phyloP scores from a whole-genome alignment of 2,329 filamentous ascomycete species.

The Ceratocystis diversiconidia region DNA sequence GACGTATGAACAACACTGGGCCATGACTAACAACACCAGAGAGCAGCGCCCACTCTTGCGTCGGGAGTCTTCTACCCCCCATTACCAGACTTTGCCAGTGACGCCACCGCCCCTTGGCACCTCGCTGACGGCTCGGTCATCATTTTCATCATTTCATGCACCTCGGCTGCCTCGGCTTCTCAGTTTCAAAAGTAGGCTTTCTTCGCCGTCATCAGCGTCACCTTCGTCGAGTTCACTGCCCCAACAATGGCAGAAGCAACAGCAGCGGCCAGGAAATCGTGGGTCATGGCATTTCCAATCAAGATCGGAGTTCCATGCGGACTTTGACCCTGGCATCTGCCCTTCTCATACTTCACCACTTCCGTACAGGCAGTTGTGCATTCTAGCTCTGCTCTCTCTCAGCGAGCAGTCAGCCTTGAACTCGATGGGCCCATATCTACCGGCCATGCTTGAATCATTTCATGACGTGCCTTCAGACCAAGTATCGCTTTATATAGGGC shows the following conservation, averaged over 20 bases:
- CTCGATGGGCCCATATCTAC: conserved; percentile 88
- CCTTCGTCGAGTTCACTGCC: background rate
- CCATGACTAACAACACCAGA: background rate
- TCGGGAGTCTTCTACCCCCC: conserved; percentile 9
- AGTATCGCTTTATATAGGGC: conserved; percentile 76
- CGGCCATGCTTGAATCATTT: conserved; percentile 79
- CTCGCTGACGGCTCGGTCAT: conserved; percentile 3
- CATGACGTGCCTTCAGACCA: conserved; percentile 58
- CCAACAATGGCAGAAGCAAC: background rate
- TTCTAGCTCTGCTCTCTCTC: conserved; percentile 77
- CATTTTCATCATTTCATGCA: conserved; percentile 8
- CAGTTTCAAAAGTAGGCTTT: background rate
- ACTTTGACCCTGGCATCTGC: conserved; percentile 13
- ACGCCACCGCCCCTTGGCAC: conserved; percentile 10
- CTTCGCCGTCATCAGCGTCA: background rate
- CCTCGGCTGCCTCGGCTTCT: conserved; percentile 6
- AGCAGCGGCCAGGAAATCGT: background rate
- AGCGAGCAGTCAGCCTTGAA: conserved; percentile 95
- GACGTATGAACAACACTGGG: background rate
- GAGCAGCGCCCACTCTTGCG: conserved; percentile 13
- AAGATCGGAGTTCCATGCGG: background rate
- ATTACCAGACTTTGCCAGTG: conserved; percentile 17
- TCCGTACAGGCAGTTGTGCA: conserved; percentile 65
- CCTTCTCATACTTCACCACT: conserved; percentile 43
- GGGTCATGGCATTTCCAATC: background rate